phyloP scores from a whole-genome alignment of 176 grass and related monocot genomes.

The maize (Zea mays) region DNA sequence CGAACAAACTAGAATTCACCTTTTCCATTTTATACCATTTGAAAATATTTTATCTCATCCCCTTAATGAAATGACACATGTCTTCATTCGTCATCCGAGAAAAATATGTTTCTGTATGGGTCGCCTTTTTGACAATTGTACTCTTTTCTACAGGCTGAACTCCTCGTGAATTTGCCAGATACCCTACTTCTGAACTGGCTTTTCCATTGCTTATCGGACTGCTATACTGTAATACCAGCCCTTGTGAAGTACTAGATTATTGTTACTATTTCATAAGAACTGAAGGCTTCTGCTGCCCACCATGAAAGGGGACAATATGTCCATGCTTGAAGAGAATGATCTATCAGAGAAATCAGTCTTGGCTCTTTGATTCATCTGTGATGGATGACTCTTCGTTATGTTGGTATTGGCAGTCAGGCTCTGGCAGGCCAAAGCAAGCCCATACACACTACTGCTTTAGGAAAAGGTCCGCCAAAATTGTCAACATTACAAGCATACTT shows the following conservation, averaged over 20 bases:
- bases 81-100: background rate
- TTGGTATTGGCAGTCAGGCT: slow-evolving; percentile 6
- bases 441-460: slow-evolving; percentile 13
- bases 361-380: background rate
- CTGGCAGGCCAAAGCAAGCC: slow-evolving; percentile 24
- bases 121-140: slow-evolving; percentile 28
- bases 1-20: background rate
- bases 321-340: slow-evolving; percentile 23
- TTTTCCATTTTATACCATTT: background rate
- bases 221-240: slow-evolving; percentile 78
- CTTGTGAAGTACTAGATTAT: slow-evolving; percentile 77
- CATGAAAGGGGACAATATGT: slow-evolving; percentile 14
- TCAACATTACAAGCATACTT: slow-evolving; percentile 11
- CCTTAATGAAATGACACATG: background rate
- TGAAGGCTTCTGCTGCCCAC: slow-evolving; percentile 12
- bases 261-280: background rate
- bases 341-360: slow-evolving; percentile 19
- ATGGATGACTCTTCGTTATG: slow-evolving; percentile 19
- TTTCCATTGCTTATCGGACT: slow-evolving; percentile 87
- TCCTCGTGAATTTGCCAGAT: slow-evolving; percentile 70
- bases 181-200: slow-evolving; percentile 85
- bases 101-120: background rate
- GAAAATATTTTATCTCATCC: background rate
- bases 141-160: slow-evolving; percentile 65
- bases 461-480: background rate